A percentile compares a stretch with the other conserved stretches of the same genome.
Evolutionary conservation across 192 early-diverging fungal genomes (phyloP).

Genomic region (Dissophora globulifera): DNA sequence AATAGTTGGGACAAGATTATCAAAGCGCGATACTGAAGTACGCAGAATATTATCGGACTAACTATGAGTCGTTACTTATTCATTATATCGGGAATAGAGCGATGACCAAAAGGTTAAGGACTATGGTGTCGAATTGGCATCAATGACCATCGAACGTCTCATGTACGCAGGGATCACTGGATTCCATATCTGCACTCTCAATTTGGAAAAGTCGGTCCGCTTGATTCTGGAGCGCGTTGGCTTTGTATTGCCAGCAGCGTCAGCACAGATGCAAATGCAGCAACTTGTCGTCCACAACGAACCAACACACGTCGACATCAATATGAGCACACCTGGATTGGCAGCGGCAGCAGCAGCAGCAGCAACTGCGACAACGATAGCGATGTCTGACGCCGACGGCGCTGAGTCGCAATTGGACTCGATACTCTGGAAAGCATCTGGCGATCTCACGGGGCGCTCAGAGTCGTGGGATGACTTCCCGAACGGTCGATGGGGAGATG

Average conservation of each 20-base stretch:
- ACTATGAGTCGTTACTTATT: too few species aligned
- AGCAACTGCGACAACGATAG: not conserved
- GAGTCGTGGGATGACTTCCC: constrained; percentile 91
- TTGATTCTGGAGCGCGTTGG: constrained; percentile 78
- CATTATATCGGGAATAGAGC: constrained; percentile 1
- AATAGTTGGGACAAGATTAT: not conserved
- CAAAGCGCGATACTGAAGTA: too few species aligned
- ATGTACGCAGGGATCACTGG: constrained; percentile 53
- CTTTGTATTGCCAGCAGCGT: constrained; percentile 60
- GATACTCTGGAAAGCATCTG: constrained; percentile 65
- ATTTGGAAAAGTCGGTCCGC: constrained; percentile 81
- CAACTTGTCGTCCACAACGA: constrained; percentile 7
- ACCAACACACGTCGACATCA: constrained; percentile 12
- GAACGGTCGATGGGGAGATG: constrained; percentile 90
- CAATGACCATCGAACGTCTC: constrained; percentile 80
- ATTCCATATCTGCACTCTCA: constrained; percentile 87
- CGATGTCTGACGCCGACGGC: not conserved
- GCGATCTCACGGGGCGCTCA: constrained; percentile 66
- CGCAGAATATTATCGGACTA: too few species aligned
- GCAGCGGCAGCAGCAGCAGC: not conserved
- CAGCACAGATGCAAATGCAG: constrained; percentile 6
- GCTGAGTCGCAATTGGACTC: constrained; percentile 53
- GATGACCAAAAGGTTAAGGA: constrained; percentile 90
- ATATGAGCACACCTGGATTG: not conserved
- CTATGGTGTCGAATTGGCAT: constrained; percentile 76